phyloP scores from a whole-genome alignment of 208 protist genomes.

The Acanthamoeba sp. region DNA sequence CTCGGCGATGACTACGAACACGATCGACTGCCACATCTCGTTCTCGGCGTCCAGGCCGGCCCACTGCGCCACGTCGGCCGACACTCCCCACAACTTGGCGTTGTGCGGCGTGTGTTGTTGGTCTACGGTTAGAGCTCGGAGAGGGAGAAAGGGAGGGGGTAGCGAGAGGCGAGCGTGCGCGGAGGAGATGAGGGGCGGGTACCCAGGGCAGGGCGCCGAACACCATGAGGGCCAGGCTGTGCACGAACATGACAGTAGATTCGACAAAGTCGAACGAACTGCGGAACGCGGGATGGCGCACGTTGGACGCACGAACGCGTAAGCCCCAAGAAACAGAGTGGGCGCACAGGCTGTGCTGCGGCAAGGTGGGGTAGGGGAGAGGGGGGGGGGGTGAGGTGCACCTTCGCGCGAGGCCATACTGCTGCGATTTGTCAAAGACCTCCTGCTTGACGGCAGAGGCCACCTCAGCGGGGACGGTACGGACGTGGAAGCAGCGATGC shows the following conservation, averaged over 20 bases:
- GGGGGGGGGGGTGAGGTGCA: background rate
- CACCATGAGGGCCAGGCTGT: conserved; percentile 19
- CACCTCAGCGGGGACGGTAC: background rate
- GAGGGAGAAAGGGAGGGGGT: too few species aligned
- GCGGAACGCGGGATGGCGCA: background rate
- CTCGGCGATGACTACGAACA: conserved; percentile 20
- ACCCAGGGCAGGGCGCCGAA: conserved; percentile 40
- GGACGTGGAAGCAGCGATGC: conserved; percentile 5
- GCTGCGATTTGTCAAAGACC: conserved; percentile 36
- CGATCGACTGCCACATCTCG: conserved; percentile 27
- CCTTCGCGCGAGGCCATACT: conserved; percentile 19
- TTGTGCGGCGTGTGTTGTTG: too few species aligned
- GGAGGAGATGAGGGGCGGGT: background rate
- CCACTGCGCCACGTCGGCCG: conserved; percentile 23
- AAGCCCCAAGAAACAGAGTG: too few species aligned
- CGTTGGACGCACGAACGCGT: too few species aligned
- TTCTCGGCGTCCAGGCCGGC: background rate
- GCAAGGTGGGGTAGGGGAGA: background rate
- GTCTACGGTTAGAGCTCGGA: too few species aligned
- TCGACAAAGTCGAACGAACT: conserved; percentile 57
- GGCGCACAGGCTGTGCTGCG: background rate
- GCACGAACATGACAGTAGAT: conserved; percentile 39
- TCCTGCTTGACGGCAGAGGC: background rate
- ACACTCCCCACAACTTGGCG: background rate
- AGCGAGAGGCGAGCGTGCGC: background rate